Evolutionary conservation across 345 rosid genomes (phyloP).

Genomic region (Euphorbia tirucalli): DNA sequence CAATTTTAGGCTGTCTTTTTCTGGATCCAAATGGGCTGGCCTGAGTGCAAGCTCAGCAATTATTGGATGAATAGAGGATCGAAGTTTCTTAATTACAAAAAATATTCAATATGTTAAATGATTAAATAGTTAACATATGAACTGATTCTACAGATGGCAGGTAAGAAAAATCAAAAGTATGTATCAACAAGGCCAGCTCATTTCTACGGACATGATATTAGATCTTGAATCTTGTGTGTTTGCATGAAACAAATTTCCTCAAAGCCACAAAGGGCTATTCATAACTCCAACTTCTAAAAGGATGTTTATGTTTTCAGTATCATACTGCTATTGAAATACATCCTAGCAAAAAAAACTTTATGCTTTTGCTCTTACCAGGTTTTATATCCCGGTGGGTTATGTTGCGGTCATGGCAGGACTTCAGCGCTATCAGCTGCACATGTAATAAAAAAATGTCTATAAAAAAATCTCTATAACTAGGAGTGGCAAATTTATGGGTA

Average conservation of each 20-base stretch:
- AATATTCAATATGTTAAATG: not conserved
- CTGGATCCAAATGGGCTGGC: not conserved
- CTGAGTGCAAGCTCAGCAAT: not conserved
- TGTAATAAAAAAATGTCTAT: constrained; percentile 8
- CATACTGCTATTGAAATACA: too few relatives aligned
- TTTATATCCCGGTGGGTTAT: constrained; percentile 95
- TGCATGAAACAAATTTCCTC: not conserved
- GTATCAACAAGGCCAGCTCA: constrained; percentile 7
- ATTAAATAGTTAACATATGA: not conserved
- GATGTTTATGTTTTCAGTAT: too few relatives aligned
- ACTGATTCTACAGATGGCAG: not conserved
- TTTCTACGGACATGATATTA: not conserved
- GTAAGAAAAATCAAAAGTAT: constrained; percentile 10
- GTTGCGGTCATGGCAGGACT: constrained; percentile 91
- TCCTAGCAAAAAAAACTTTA: too few relatives aligned
- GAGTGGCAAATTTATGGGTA: not conserved
- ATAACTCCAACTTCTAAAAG: not conserved
- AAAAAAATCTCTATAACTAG: not conserved
- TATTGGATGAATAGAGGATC: too few relatives aligned
- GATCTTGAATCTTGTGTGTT: not conserved
- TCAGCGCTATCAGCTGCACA: constrained; percentile 72
- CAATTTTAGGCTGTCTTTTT: too few relatives aligned
- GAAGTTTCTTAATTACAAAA: too few relatives aligned
- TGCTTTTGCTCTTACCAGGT: constrained; percentile 70
- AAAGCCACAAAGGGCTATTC: not conserved